Conservation (phyloP, 129 eudicot genomes). For the Scalesia atractyloides region DNA sequence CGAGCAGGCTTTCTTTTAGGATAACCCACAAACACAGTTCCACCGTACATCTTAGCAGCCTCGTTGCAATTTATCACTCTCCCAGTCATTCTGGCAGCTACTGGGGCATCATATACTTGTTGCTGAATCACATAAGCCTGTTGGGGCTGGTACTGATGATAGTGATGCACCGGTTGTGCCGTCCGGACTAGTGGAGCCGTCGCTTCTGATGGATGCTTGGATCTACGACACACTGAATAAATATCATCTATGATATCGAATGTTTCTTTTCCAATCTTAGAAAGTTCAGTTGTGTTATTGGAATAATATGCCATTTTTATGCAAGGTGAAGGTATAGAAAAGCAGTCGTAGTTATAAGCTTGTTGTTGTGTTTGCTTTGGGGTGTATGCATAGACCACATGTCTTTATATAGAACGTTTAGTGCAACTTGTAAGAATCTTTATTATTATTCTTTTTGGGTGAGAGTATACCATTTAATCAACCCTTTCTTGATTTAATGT, state of each 20-base stretch:
- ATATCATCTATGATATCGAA: slow-evolving; percentile 32
- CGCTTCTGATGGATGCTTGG: slow-evolving; percentile 1
- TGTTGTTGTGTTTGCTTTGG: slow-evolving; percentile 31
- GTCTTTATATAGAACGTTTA: slow-evolving; percentile 26
- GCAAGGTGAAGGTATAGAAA: neutral
- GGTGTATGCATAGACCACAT: slow-evolving; percentile 4
- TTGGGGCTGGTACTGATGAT: slow-evolving; percentile 29
- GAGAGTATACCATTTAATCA: no score
- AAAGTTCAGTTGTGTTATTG: slow-evolving; percentile 20
- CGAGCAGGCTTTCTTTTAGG: slow-evolving; percentile 36
- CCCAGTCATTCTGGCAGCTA: slow-evolving; percentile 13
- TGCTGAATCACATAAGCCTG: slow-evolving; percentile 31
- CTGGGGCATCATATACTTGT: neutral
- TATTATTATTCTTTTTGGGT: neutral
- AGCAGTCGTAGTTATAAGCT: slow-evolving; percentile 13
- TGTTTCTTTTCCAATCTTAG: slow-evolving; percentile 34
- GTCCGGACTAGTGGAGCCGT: slow-evolving; percentile 7
- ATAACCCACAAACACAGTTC: slow-evolving; percentile 32
- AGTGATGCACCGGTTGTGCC: neutral
- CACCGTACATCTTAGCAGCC: slow-evolving; percentile 44
- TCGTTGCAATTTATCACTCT: slow-evolving; percentile 29
- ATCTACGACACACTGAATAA: slow-evolving; percentile 12
- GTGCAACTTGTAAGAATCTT: slow-evolving; percentile 10
- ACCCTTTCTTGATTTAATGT: no score
- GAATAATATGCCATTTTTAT: slow-evolving; percentile 34